These are phyloP conservation scores for Tetrapyrgos nigripes DNA, from an alignment of 1,284 basidiomycete species.

Conservation along the genomic window DNA sequence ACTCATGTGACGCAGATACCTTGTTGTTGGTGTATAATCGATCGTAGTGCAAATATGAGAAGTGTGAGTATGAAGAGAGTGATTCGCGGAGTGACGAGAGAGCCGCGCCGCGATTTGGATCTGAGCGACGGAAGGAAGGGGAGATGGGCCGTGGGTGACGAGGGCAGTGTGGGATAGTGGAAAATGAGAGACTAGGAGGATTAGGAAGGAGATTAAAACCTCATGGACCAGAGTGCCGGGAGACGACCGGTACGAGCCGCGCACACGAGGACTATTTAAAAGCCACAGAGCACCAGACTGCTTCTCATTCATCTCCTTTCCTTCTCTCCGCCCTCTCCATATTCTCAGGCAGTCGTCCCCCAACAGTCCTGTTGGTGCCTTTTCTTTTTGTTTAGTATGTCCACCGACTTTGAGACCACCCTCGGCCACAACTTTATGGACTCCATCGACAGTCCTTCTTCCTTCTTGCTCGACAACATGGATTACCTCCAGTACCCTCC, in stretches of 20 bases:
- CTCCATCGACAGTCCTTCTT: slow-evolving; percentile 61
- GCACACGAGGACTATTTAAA: slow-evolving; percentile 5
- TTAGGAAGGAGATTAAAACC: not conserved
- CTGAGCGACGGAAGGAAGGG: not conserved
- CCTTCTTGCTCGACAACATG: slow-evolving; percentile 52
- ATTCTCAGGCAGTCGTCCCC: slow-evolving; percentile 20
- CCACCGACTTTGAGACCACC: slow-evolving; percentile 49
- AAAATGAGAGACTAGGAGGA: not conserved
- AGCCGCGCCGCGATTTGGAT: not conserved
- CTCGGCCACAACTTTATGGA: slow-evolving; percentile 47
- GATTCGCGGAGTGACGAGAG: not conserved
- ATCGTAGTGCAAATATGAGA: not conserved
- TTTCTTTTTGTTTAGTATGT: slow-evolving; percentile 34
- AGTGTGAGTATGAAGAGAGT: not conserved
- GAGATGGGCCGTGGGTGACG: not conserved
- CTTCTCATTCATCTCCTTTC: slow-evolving; percentile 32
- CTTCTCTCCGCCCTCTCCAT: slow-evolving; percentile 16
- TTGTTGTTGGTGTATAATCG: slow-evolving; percentile 4
- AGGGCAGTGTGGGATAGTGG: not conserved
- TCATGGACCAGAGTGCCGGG: not conserved
- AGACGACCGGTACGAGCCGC: not conserved
- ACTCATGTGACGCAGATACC: slow-evolving; percentile 6
- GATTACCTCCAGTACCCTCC: slow-evolving; percentile 59
- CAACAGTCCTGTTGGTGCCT: slow-evolving; percentile 23
- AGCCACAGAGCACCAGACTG: slow-evolving; percentile 22